Base-by-base conservation (phyloP, 106 monocot species). In the Triglochin maritima region DNA sequence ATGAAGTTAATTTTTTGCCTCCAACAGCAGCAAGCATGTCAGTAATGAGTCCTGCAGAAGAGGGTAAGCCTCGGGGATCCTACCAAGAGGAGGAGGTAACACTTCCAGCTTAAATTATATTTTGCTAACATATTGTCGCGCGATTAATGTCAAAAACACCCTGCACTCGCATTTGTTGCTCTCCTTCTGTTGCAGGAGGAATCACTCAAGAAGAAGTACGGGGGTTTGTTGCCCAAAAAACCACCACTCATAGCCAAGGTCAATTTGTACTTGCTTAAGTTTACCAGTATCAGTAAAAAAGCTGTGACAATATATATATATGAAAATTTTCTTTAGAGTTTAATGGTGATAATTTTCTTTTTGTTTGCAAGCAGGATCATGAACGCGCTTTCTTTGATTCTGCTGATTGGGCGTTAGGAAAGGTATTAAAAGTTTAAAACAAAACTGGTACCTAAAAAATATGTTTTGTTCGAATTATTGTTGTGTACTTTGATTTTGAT, bases 351-450 rank as follows among this genome's bases (percentile, higher is more conserved):
- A 12, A 10, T 3, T 55, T 55, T 55, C n/a, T 6, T 55, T 12
- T 12, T 11, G 15, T 3, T 14, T 64, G 13, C 2, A 48, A 14
- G 65, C 81, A 96, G 96, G 96, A 91, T 57, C 88, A 98, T 76
- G 96, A 98, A 13, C 83, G 86, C 8, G 96, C 96, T 67, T 98
- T 77, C 81, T 98, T 98, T 82, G 96, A 98, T 80, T 98, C 96
- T 50, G 96, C 96, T 77, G 96, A 98, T 64, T 98, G 96, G 96
- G 96, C 91, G 67, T 68, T 92, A 52, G 96, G 96, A 68, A 98
- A 98, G 96, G 91, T 98, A 83, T 41, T 47, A 1, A n/a, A n/a
- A n/a, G n/a, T n/a, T n/a, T n/a, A n/a, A 29, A 29, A 29, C 29
- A 29, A 29, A 29, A 29, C 29, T 29, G 29, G 29, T 1, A 29